These are phyloP conservation scores for Cadophora malorum DNA, from an alignment of 2,329 filamentous ascomycete species.

Conservation along the genomic window DNA sequence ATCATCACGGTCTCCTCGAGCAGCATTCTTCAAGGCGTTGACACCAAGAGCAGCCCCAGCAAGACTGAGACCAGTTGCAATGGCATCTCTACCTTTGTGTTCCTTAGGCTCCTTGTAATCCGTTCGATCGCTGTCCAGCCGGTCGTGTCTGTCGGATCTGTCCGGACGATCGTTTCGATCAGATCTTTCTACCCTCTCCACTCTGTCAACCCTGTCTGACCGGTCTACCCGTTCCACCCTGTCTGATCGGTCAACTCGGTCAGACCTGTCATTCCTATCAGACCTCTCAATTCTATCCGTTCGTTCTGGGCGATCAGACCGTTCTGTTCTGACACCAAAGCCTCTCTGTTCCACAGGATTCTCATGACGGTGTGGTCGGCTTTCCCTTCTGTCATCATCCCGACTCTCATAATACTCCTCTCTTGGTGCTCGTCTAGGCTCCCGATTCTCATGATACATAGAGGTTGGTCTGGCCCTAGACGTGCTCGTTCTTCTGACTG, in stretches of 20 bases:
- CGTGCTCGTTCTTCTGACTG: constrained; percentile 46
- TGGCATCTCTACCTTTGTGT: constrained; percentile 40
- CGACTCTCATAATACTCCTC: constrained; percentile 44
- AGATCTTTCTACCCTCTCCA: constrained; percentile 23
- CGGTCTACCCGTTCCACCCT: constrained; percentile 30
- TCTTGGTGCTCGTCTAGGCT: constrained; percentile 34
- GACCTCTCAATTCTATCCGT: constrained; percentile 32
- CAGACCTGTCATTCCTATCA: constrained; percentile 11
- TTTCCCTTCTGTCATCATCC: constrained; percentile 40
- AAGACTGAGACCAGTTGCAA: constrained; percentile 44
- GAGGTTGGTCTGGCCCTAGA: constrained; percentile 41
- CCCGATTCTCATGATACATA: constrained; percentile 41
- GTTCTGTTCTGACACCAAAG: constrained; percentile 37
- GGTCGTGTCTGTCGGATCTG: constrained; percentile 28
- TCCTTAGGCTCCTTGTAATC: constrained; percentile 38
- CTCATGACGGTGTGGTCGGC: constrained; percentile 39
- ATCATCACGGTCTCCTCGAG: constrained; percentile 37
- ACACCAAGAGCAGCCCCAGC: constrained; percentile 45
- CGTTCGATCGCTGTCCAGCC: constrained; percentile 23
- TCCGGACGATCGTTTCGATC: constrained; percentile 26
- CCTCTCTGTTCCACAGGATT: constrained; percentile 41
- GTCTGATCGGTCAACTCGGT: constrained; percentile 27
- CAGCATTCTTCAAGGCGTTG: constrained; percentile 41
- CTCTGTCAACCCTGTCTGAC: constrained; percentile 14
- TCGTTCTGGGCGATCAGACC: constrained; percentile 24